Evolutionary conservation across 768 basidiomycete species (phyloP).

Genomic region (Floccularia luteovirens): DNA sequence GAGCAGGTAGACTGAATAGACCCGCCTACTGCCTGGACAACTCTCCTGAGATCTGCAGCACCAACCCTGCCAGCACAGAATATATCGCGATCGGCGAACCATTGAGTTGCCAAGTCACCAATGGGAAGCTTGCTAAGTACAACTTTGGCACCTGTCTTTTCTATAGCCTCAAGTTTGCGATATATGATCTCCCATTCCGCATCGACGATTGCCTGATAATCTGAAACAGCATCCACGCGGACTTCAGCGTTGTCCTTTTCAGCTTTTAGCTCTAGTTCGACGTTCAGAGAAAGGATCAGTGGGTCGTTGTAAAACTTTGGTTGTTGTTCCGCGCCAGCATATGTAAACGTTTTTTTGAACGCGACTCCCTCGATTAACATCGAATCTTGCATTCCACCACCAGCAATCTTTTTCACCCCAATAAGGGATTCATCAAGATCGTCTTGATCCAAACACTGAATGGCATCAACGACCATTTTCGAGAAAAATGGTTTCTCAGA

Average conservation of each 20-base stretch:
- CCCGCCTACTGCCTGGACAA: constrained; percentile 94
- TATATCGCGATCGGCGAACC: constrained; percentile 98
- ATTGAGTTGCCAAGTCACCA: constrained; percentile 97
- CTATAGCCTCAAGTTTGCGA: constrained; percentile 92
- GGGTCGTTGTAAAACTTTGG: constrained; percentile 89
- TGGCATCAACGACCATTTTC: constrained; percentile 97
- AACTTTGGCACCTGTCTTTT: constrained; percentile 93
- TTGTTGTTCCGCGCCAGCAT: constrained; percentile 98
- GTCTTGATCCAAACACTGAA: constrained; percentile 84
- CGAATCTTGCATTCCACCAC: constrained; percentile 97
- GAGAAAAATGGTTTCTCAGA: constrained; percentile 99
- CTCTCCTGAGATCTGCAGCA: constrained; percentile 83
- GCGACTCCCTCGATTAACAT: constrained; percentile 85
- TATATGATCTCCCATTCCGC: constrained; percentile 99
- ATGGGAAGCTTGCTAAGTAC: constrained; percentile 97
- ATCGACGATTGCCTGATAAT: constrained; percentile 99
- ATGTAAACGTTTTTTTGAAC: constrained; percentile 99
- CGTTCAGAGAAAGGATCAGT: constrained; percentile 89
- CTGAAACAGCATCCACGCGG: constrained; percentile 91
- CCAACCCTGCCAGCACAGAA: constrained; percentile 98
- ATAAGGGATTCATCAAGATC: constrained; percentile 95
- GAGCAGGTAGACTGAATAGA: constrained; percentile 93
- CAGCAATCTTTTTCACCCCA: constrained; percentile 95
- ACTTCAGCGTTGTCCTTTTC: constrained; percentile 99
- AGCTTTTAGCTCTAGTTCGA: constrained; percentile 97